Percentiles rank a stretch among this genome's conserved stretches.
Evolutionary conservation across 208 protist species (phyloP).

Genomic region (Herpetomonas tarakana): DNA sequence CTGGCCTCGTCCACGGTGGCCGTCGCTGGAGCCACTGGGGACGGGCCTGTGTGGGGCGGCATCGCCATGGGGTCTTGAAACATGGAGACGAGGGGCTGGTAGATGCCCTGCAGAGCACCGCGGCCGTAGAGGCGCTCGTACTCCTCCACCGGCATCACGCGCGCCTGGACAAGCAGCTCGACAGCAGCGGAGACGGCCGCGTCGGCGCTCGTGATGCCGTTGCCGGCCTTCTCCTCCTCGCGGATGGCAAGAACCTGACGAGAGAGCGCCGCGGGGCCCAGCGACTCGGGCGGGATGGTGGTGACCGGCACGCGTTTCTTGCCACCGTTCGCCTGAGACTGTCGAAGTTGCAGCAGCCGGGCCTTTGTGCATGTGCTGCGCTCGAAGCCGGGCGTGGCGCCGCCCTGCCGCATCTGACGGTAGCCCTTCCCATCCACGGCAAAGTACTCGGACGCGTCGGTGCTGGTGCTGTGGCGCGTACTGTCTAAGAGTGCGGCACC

Average conservation of each 20-base stretch:
- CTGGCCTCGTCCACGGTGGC: slow-evolving; percentile 18
- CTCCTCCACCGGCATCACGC: slow-evolving; percentile 64
- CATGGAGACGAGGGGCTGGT: slow-evolving; percentile 31
- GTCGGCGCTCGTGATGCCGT: neutral
- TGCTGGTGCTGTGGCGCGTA: slow-evolving; percentile 7
- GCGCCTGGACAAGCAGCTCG: slow-evolving; percentile 78
- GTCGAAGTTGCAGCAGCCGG: neutral
- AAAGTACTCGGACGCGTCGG: neutral
- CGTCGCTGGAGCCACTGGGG: neutral
- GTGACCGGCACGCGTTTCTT: slow-evolving; percentile 14
- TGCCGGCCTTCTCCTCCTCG: neutral
- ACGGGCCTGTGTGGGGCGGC: neutral
- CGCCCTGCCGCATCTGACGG: neutral
- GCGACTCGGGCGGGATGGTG: slow-evolving; percentile 26
- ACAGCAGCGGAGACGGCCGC: slow-evolving; percentile 15
- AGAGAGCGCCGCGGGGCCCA: slow-evolving; percentile 21
- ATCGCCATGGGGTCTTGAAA: slow-evolving; percentile 17
- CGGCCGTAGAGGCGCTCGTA: slow-evolving; percentile 60
- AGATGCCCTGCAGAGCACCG: slow-evolving; percentile 25
- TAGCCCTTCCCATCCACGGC: neutral
- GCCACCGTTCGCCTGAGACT: slow-evolving; percentile 12
- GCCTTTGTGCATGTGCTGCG: slow-evolving; percentile 33
- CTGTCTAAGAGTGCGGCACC: no score
- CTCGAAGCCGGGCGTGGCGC: slow-evolving; percentile 10
- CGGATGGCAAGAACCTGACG: slow-evolving; percentile 4